Evolutionary conservation across 1,139 yeast species (phyloP).

Genomic region (Debaryomyces subglobosus): DNA sequence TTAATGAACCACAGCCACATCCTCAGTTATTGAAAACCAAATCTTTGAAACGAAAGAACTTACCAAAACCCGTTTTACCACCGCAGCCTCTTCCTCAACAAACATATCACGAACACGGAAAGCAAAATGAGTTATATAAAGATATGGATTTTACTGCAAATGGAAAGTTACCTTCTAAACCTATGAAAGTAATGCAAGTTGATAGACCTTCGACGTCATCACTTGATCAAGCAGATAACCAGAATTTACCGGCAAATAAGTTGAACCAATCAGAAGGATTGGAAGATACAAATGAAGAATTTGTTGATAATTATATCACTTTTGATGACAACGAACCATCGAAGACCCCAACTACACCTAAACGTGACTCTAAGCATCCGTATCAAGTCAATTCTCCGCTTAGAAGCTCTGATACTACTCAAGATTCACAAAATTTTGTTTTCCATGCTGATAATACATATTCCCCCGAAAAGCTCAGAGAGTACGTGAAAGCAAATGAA

Average conservation of each 20-base stretch:
- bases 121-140: conserved; percentile 27
- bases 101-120: conserved; percentile 2
- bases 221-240: neutral
- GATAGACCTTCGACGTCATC: conserved; percentile 19
- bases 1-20: conserved; percentile 29
- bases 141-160: conserved; percentile 48
- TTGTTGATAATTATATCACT: conserved; percentile 8
- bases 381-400: conserved; percentile 19
- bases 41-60: conserved; percentile 30
- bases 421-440: conserved; percentile 38
- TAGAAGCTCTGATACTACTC: conserved; percentile 12
- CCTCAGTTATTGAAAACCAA: conserved; percentile 29
- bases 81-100: conserved; percentile 22
- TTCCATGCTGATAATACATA: conserved; percentile 21
- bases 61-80: conserved; percentile 31
- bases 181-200: conserved; percentile 42
- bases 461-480: conserved; percentile 24
- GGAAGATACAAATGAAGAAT: conserved; percentile 5
- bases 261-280: neutral
- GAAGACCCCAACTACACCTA: conserved; percentile 3
- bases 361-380: conserved; percentile 16
- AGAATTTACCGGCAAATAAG: neutral
- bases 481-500: conserved; percentile 22
- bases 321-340: conserved; percentile 8
- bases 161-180: conserved; percentile 47